These are phyloP conservation scores for Aspergillus saccharolyticus DNA, from an alignment of 495 filamentous ascomycete species.

Conservation along the genomic window DNA sequence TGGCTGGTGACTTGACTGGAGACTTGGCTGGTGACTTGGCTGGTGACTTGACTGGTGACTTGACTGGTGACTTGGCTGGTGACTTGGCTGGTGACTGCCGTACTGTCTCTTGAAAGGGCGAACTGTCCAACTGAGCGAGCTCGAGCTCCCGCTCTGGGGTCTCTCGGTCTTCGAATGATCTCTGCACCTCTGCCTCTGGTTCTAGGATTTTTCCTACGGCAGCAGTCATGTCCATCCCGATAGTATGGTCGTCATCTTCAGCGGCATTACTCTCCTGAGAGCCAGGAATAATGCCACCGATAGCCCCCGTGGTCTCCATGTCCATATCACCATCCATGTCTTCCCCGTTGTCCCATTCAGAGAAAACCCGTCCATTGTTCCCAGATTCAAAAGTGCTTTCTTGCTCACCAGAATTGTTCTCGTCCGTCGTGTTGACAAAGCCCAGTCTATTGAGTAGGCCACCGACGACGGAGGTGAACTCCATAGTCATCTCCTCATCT, in stretches of 20 bases:
- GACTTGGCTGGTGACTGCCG: constrained; percentile 21
- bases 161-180: constrained; percentile 47
- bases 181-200: constrained; percentile 46
- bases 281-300: constrained; percentile 60
- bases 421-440: constrained; percentile 8
- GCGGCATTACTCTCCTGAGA: constrained; percentile 31
- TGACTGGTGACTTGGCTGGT: constrained; percentile 12
- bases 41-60: constrained; percentile 30
- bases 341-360: constrained; percentile 35
- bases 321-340: constrained; percentile 42
- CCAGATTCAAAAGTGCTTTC: constrained; percentile 22
- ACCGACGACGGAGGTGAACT: constrained; percentile 70
- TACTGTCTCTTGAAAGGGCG: constrained; percentile 46
- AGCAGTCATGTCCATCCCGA: constrained; percentile 57
- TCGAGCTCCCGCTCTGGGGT: constrained; percentile 38
- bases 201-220: constrained; percentile 54
- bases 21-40: neutral
- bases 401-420: constrained; percentile 22
- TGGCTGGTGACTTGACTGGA: constrained; percentile 10
- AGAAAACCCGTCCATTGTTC: constrained; percentile 19
- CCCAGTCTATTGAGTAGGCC: constrained; percentile 50
- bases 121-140: constrained; percentile 48
- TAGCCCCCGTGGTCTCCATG: constrained; percentile 71
- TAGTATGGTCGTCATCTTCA: constrained; percentile 43
- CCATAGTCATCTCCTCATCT: constrained; percentile 74